Base-by-base conservation (phyloP, 345 rosid genomes). In the Moricandia arvensis region DNA sequence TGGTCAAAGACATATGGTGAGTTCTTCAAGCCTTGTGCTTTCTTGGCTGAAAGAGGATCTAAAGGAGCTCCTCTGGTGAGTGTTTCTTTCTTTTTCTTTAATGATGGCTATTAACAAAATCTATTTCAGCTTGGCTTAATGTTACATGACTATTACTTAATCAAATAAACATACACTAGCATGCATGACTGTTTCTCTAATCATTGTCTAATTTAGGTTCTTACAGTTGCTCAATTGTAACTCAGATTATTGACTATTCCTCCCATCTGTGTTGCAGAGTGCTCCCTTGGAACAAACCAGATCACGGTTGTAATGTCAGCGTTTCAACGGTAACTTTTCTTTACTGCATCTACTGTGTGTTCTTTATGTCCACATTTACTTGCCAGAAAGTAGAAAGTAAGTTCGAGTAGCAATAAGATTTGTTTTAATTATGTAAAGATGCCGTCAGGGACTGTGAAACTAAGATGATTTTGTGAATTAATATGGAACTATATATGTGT, bases 11-110 rank as follows among this genome's bases (percentile, higher is more conserved):
- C 67, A 54, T 87, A 92, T 30, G 99, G 98, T n/a, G 96, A 78
- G 13, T 92, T 95, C 86, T 95, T 92, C 86, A 87, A 88, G 83
- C 99, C 99, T 68, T 92, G 97, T 66, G 78, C 91, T 37, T 92
- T 88, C 83, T 82, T 95, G 77, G 90, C 91, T 61, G 93, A 88
- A 71, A 79, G 92, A 83, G 98, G 87, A 66, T 87, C 88, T 69
- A 86, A 81, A 69, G 89, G 90, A 66, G 86, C 86, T 77, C 84
- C 92, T 47, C 82, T 88, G 89, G 95, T 87, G 58, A 80, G 82
- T 63, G 31, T 24, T 21, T 41, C 15, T 37, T 37, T 29, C 5
- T 38, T 45, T 17, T 10, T 41, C 26, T 54, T 43, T 24, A 31
- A 3, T 8, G 13, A 58, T 43, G 29, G 33, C 2, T 10, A 2